Evolutionary conservation across 2,329 filamentous ascomycete genomes (phyloP), one percentile per base, ranked within the genome.

Genomic region (Zymoseptoria pseudotritici): DNA sequence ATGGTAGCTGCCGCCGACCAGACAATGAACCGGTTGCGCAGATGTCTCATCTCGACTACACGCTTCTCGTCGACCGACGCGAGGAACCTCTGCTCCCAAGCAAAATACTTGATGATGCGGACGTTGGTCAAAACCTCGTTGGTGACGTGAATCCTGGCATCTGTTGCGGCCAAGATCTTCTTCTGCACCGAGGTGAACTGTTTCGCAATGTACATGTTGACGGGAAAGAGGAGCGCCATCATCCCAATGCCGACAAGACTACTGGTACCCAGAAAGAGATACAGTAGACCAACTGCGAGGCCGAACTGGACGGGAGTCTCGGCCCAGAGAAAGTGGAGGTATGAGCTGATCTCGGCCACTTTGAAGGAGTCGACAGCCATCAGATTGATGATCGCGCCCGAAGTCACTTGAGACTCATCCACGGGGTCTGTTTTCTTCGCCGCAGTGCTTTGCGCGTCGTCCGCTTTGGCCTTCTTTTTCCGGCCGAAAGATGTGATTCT

Each of bases 361-460:
- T 99, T 99, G 84, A 97, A 97, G 54, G 93, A 97, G 78, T 99
- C 95, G 50, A 99, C 95, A 10, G 94, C 95, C 94, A 99, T 99
- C 66, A 99, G 80, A 74, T 97, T 99, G 79, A 99, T 99, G 70
- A 99, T 97, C n/a, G 94, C 96, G 63, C 95, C 94, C 55, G 95
- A 82, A 62, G 94, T 97, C 49, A 91, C 93, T 76, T 96, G 91
- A 63, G 91, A 87, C 31, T 73, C 66, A 17, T 73, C 72, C 3
- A 58, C 54, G 10, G 59, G 60, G 6, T 22, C 53, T 13, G 69
- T 67, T 0, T 70, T 63, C 69, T 66, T 57, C 24, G 69, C 66
- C 17, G 65, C 61, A 31, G 76, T 69, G 58, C 79, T 75, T 62
- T 79, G 58, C 26, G 67, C 66, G n/a, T 65, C 56, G 46, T 58